Evolutionary conservation across 495 filamentous ascomycete genomes (phyloP).

Genomic region (Penicillium ochrochloron): DNA sequence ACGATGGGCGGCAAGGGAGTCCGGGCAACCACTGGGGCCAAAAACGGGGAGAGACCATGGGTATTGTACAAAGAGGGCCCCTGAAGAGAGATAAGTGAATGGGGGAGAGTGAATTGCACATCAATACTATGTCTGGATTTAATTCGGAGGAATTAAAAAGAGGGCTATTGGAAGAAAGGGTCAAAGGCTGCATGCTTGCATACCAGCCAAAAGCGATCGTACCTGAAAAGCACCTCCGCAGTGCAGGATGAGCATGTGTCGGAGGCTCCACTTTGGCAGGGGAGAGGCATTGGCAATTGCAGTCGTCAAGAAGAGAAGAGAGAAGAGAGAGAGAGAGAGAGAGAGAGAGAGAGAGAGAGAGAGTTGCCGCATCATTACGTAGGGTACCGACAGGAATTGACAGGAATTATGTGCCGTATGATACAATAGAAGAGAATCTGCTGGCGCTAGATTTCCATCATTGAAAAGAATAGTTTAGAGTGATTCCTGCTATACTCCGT

Average conservation of each 20-base stretch:
- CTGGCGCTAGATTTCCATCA: too few species aligned
- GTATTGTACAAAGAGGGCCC: neutral
- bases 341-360: too few species aligned
- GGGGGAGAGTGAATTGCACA: neutral
- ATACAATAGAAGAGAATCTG: neutral
- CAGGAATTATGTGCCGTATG: neutral
- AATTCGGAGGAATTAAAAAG: neutral
- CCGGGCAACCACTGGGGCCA: constrained; percentile 45
- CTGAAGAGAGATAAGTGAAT: neutral
- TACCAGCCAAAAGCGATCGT: constrained; percentile 17
- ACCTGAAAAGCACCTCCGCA: constrained; percentile 16
- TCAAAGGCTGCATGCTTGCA: constrained; percentile 13
- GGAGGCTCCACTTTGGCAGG: constrained; percentile 8
- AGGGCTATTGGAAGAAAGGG: constrained; percentile 7
- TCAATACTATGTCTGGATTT: constrained; percentile 17
- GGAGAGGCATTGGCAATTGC: neutral
- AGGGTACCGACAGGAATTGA: constrained; percentile 2
- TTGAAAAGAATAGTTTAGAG: too few species aligned
- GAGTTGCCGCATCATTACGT: constrained; percentile 8
- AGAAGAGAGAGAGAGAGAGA: too few species aligned
- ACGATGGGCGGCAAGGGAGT: constrained; percentile 51
- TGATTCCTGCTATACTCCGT: too few species aligned
- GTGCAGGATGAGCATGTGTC: constrained; percentile 15
- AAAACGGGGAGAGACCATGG: constrained; percentile 15
- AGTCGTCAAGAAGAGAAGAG: constrained; percentile 5